Conservation (phyloP, 2,329 filamentous ascomycete species). For the Xylaria sp. region DNA sequence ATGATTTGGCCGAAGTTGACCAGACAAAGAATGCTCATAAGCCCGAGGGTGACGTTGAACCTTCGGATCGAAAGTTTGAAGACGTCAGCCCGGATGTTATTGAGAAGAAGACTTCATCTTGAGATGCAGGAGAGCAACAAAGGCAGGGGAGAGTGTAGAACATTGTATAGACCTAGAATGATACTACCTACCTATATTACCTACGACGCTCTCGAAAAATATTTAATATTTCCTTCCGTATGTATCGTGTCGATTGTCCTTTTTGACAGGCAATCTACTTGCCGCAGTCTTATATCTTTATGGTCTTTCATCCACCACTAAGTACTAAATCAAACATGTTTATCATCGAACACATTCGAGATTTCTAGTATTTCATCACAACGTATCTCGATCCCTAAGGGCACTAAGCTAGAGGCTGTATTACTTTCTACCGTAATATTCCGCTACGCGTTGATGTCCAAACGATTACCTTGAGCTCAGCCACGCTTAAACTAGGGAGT, state of each 20-base stretch:
- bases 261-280: neutral
- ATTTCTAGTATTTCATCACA: neutral
- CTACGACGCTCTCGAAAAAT: constrained; percentile 12
- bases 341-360: neutral
- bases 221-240: neutral
- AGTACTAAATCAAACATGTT: neutral
- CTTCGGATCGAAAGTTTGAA: constrained; percentile 25
- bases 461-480: neutral
- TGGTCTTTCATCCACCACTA: neutral
- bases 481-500: neutral
- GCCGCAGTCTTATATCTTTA: neutral
- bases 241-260: neutral
- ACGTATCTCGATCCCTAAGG: neutral
- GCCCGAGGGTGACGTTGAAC: constrained; percentile 15
- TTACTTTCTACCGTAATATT: neutral
- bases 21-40: constrained; percentile 6
- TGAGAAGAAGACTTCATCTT: constrained; percentile 19
- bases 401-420: neutral
- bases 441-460: neutral
- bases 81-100: constrained; percentile 24
- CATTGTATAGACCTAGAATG: constrained; percentile 32
- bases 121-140: constrained; percentile 1
- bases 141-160: constrained; percentile 23
- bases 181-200: constrained; percentile 9
- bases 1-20: neutral